These are phyloP conservation scores for Aspergillus hancockii DNA, from an alignment of 495 filamentous ascomycete genomes.

Conservation along the genomic window DNA sequence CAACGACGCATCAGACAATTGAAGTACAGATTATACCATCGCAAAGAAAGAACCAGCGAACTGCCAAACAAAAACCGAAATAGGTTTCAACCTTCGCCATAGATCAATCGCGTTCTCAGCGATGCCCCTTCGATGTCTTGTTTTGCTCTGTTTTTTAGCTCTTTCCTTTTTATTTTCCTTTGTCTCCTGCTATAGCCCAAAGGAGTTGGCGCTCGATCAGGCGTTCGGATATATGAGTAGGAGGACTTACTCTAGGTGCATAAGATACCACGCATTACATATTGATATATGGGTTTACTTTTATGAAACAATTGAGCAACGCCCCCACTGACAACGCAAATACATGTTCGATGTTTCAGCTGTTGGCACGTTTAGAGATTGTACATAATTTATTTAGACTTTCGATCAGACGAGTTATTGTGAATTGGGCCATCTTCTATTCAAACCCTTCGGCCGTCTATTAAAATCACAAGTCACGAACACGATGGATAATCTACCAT, in stretches of 20 bases:
- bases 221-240: slow-evolving; percentile 4
- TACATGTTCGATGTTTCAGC: background rate
- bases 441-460: background rate
- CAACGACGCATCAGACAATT: background rate
- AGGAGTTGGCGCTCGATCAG: slow-evolving; percentile 1
- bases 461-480: background rate
- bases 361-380: background rate
- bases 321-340: background rate
- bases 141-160: background rate
- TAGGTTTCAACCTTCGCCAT: background rate
- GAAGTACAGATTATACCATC: slow-evolving; percentile 3
- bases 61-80: background rate
- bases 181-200: background rate
- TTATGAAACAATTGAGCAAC: background rate
- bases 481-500: slow-evolving; percentile 28
- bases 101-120: background rate
- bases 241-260: slow-evolving; percentile 20
- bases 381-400: background rate
- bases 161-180: background rate
- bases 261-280: slow-evolving; percentile 33
- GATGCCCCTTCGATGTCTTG: background rate
- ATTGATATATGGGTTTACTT: slow-evolving; percentile 13
- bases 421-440: background rate
- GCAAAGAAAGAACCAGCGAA: slow-evolving; percentile 12
- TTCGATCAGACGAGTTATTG: background rate